A percentile compares a stretch with the other conserved stretches of the same genome.
Conservation (phyloP, 331 rosid species). For the Erythrophleum ivorense region DNA sequence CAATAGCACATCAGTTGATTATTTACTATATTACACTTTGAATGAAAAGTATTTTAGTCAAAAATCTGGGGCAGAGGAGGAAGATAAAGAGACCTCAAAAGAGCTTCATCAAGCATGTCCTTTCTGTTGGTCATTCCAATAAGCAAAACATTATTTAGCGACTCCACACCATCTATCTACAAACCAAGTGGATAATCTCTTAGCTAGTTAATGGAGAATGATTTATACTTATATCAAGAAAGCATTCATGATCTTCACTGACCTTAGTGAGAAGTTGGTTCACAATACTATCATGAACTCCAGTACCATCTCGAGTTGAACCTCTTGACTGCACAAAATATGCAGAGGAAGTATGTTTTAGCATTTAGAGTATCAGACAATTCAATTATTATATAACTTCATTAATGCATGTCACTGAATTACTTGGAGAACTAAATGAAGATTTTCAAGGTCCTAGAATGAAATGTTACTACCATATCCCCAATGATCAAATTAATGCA, state of each 20-base stretch:
- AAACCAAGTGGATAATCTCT: conserved; percentile 42
- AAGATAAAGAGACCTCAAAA: conserved; percentile 66
- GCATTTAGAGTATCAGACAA: conserved; percentile 16
- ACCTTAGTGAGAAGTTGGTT: conserved; percentile 99
- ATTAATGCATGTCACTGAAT: conserved; percentile 21
- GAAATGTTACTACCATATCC: conserved; percentile 27
- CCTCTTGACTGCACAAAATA: conserved; percentile 82
- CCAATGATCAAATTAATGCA: conserved; percentile 25
- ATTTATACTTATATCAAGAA: conserved; percentile 11
- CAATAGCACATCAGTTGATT: conserved; percentile 27
- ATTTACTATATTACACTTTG: conserved; percentile 36
- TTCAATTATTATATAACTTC: conserved; percentile 32
- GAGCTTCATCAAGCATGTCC: conserved; percentile 98
- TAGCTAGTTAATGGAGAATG: conserved; percentile 30
- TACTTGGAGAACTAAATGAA: conserved; percentile 21
- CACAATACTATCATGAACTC: conserved; percentile 98
- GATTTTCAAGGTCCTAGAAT: conserved; percentile 21
- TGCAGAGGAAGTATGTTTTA: conserved; percentile 10
- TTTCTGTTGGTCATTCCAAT: conserved; percentile 99
- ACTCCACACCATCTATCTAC: conserved; percentile 99
- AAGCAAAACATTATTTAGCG: conserved; percentile 95
- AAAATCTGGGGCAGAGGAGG: conserved; percentile 24
- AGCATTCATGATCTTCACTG: conserved; percentile 36
- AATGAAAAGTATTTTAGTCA: conserved; percentile 8
- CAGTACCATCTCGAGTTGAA: conserved; percentile 97